These are phyloP conservation scores for Wallacemonas sp. DNA, from an alignment of 208 protist species.

Conservation along the genomic window DNA sequence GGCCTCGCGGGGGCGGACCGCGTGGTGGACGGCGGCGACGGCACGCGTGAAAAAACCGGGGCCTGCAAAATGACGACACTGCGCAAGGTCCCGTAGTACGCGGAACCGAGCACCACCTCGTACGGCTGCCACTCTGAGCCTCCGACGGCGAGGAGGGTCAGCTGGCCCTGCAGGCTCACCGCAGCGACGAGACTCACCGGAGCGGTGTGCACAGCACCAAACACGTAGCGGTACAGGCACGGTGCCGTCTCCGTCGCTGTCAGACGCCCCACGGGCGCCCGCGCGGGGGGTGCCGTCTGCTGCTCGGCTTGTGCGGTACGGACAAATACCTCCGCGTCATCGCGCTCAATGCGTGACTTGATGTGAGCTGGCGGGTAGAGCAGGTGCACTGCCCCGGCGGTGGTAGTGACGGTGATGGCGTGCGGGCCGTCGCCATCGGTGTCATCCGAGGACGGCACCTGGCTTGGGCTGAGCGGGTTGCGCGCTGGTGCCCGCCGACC, in stretches of 20 bases:
- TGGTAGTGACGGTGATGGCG: neutral
- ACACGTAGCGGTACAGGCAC: neutral
- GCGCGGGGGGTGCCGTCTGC: neutral
- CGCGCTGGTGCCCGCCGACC: too few species aligned
- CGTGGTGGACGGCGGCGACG: neutral
- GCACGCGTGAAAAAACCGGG: neutral
- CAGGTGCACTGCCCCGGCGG: neutral
- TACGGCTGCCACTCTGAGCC: neutral
- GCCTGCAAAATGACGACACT: neutral
- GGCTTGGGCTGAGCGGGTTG: too few species aligned
- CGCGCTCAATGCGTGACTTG: constrained; percentile 1
- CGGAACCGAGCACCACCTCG: neutral
- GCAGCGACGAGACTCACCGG: neutral
- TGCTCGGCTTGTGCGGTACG: neutral
- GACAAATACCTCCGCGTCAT: constrained; percentile 15
- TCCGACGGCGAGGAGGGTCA: neutral
- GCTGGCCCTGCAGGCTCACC: neutral
- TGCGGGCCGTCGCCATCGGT: neutral
- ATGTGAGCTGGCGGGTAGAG: neutral
- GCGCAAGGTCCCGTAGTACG: neutral
- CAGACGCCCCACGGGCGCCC: neutral
- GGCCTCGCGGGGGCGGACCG: neutral
- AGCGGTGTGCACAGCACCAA: neutral
- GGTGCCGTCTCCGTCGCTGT: neutral
- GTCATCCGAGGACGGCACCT: too few species aligned